Base-by-base conservation (phyloP, 2,329 filamentous ascomycete species). In the Rhynchosporium secalis region DNA sequence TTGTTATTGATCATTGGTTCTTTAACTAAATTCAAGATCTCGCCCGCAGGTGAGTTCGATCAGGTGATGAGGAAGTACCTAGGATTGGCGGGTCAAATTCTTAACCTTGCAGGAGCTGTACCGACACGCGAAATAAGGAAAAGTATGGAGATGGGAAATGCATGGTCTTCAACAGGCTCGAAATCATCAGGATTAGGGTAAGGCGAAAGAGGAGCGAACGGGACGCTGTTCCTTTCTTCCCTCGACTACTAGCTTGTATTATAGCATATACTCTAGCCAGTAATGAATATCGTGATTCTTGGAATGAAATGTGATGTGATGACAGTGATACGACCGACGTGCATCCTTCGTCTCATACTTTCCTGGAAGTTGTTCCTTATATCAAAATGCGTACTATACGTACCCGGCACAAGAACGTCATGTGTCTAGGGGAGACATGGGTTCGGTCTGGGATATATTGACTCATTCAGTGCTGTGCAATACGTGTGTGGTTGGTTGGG, bases 371-470 rank as follows among this genome's bases (percentile, higher is more conserved):
- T 29, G 31, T 36, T 15, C 38, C 4, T 31, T 46, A 3, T 26
- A n/a, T 4, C 13, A 12, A 4, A 43, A 12, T 8, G 13, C 40
- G 15, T n/a, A 12, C 40, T 43, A n/a, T 4, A 46, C 43, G n/a
- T 52, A 52, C 31, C 31, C 15, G 15, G n/a, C 1, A 26, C 9
- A n/a, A 4, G 13, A 10, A 20, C 40, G 9, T 40, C 31, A 26
- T 47, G 8, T 47, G 7, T 29, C 36, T 54, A 31, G 51, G 51
- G 33, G 26, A 54, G 38, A 54, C 7, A 29, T 28, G 36, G 33
- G 51, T 54, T 54, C n/a, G 33, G 51, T 40, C 40, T 54, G 33
- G 20, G 20, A 54, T 41, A 41, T 8, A 54, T 26, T 54, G 20
- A 12, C 38, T 38, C 10, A 28, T 54, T 54, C n/a, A 38, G 38